These are phyloP conservation scores for Paralagenidium karlingii DNA, from an alignment of 352 stramenopile genomes.

Conservation along the genomic window DNA sequence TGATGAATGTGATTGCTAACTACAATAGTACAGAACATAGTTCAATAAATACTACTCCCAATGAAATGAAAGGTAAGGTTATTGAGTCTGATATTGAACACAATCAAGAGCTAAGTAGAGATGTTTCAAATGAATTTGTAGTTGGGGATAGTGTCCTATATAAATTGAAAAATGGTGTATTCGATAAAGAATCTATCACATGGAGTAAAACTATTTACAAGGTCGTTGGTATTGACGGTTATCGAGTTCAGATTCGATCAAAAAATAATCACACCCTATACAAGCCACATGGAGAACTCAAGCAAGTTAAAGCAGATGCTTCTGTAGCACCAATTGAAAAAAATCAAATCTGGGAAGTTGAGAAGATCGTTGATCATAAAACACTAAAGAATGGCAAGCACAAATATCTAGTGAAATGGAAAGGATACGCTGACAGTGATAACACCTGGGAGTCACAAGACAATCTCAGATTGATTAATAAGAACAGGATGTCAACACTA, in stretches of 20 bases:
- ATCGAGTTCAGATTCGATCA: not conserved
- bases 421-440: not conserved
- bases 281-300: conserved; percentile 2
- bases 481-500: too few species aligned
- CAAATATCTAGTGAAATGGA: conserved; percentile 2
- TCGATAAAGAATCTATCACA: too few species aligned
- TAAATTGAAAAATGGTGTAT: too few species aligned
- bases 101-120: too few species aligned
- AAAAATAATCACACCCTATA: conserved; percentile 3
- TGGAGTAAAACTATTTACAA: conserved; percentile 3
- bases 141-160: too few species aligned
- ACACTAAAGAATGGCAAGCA: conserved; percentile 3
- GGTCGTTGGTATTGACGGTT: conserved; percentile 2
- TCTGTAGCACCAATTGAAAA: not conserved
- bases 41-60: conserved; percentile 11
- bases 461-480: conserved; percentile 2
- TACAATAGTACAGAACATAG: conserved; percentile 21
- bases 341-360: conserved; percentile 3
- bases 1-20: conserved; percentile 15
- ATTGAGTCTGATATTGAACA: conserved; percentile 3
- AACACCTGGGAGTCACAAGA: conserved; percentile 3
- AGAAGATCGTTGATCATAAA: conserved; percentile 1
- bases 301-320: conserved; percentile 1
- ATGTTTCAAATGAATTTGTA: too few species aligned
- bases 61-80: conserved; percentile 13